Conservation (phyloP, 2,329 filamentous ascomycete species). For the Westerdykella aurantiaca region DNA sequence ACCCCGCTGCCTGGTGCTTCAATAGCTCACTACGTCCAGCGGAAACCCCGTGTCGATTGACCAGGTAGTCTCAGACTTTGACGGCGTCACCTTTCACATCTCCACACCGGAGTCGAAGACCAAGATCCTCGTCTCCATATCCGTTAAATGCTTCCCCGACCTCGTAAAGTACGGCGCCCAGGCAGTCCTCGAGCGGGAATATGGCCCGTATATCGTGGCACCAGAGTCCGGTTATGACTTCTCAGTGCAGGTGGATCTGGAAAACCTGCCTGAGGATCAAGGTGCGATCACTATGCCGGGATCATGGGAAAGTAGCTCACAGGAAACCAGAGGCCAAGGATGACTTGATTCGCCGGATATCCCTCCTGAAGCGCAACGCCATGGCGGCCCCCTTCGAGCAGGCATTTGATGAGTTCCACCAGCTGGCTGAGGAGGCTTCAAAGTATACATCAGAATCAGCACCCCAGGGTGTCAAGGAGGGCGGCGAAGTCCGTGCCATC, state of each 20-base stretch:
- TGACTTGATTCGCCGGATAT: slow-evolving; percentile 79
- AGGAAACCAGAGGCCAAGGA: slow-evolving; percentile 66
- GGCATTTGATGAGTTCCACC: slow-evolving; percentile 88
- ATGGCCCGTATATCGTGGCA: slow-evolving; percentile 80
- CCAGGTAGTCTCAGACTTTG: slow-evolving; percentile 97
- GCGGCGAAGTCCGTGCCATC: slow-evolving; percentile 89
- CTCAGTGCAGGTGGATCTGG: slow-evolving; percentile 82
- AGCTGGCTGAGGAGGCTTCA: slow-evolving; percentile 78
- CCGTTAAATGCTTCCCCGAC: slow-evolving; percentile 91
- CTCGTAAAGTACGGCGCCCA: slow-evolving; percentile 89
- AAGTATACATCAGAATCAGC: slow-evolving; percentile 92
- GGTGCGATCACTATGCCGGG: slow-evolving; percentile 42
- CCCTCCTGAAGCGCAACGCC: slow-evolving; percentile 91
- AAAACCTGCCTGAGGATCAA: slow-evolving; percentile 75
- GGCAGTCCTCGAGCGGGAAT: slow-evolving; percentile 87
- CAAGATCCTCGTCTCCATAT: slow-evolving; percentile 89
- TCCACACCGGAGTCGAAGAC: slow-evolving; percentile 92
- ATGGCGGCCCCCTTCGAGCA: slow-evolving; percentile 99
- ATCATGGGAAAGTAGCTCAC: slow-evolving; percentile 13
- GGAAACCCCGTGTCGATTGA: slow-evolving; percentile 84
- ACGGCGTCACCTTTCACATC: slow-evolving; percentile 97
- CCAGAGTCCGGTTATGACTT: slow-evolving; percentile 95
- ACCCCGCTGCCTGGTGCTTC: slow-evolving; percentile 25
- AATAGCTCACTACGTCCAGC: slow-evolving; percentile 48
- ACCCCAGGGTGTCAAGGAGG: slow-evolving; percentile 82